Evolutionary conservation across 2,329 filamentous ascomycete genomes (phyloP), one percentile per base, ranked within the genome.

Genomic region (Ambrosiella cleistominuta): DNA sequence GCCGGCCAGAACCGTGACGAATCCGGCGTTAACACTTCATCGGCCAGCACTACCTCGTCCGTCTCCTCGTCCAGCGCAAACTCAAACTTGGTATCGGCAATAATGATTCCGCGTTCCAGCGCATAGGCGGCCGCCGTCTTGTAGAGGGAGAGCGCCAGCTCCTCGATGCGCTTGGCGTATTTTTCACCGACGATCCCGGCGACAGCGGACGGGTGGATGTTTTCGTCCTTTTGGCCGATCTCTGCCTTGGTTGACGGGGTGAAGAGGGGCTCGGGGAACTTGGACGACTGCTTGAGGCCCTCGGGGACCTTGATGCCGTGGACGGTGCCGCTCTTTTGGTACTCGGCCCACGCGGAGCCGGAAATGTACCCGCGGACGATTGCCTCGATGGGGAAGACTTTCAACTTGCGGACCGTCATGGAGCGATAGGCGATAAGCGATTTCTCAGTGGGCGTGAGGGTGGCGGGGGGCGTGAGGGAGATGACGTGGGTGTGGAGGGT

Each of bases 311-410:
- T 66, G 63, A 90, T 83, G 19, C 88, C 87, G 70, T 95, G 87
- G 13, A 95, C 85, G 1, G 88, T 94, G 56, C 86, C 85, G 17
- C 71, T 75, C 63, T 78, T 75, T 67, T 80, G 72, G 72, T 93
- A 78, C 72, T 95, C 88, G 44, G 76, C 76, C 85, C 87, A 95
- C 0, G 86, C 88, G 51, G 82, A 86, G 49, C 89, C 89, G 5
- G 89, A 89, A 67, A 95, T 82, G 72, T 95, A 95, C 63, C 89
- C 89, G 60, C 88, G 82, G n/a, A 94, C 63, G 62, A 91, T 91
- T 49, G 82, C 85, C 70, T 91, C 86, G 62, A 94, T 75, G 27
- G 86, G 86, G 60, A 94, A 80, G 62, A 93, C 80, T 64, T 82
- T 79, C 60, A 88, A 75, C 63, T 80, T 81, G 62, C 82, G 80